Percentiles rank a stretch among this genome's conserved stretches.
phyloP scores from a whole-genome alignment of 31 red algal species.

The Odonthalia washingtoniensis region DNA sequence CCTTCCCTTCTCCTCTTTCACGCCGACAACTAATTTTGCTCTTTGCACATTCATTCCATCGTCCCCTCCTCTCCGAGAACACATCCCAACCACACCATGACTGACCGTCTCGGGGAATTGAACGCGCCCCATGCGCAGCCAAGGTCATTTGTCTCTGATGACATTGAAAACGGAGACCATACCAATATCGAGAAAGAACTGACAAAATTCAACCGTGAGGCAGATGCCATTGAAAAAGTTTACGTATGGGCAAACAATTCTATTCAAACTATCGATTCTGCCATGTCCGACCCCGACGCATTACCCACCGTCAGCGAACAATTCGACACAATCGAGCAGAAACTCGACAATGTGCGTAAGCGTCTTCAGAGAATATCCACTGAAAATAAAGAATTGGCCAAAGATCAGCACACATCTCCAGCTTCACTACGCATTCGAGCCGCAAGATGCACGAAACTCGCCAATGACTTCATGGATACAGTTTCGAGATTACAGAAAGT shows the following conservation, averaged over 20 bases:
- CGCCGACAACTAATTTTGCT: too few species aligned
- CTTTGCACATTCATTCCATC: too few species aligned
- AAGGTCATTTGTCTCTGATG: conserved; percentile 27
- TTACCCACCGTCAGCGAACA: conserved; percentile 31
- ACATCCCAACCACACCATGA: conserved; percentile 29
- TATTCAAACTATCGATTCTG: conserved; percentile 37
- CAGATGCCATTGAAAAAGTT: conserved; percentile 74
- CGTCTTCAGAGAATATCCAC: conserved; percentile 77
- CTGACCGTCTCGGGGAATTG: conserved; percentile 69
- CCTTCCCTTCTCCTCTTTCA: too few species aligned
- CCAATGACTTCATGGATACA: conserved; percentile 65
- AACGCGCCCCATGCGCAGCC: conserved; percentile 5
- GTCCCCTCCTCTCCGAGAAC: neutral
- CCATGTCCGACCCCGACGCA: conserved; percentile 33
- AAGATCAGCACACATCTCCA: neutral
- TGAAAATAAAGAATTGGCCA: conserved; percentile 74
- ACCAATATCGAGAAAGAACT: conserved; percentile 39
- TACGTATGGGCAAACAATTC: conserved; percentile 58
- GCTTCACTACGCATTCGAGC: conserved; percentile 65
- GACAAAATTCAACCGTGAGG: conserved; percentile 66
- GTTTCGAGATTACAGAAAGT: conserved; percentile 59
- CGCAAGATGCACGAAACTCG: conserved; percentile 65
- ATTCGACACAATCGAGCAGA: conserved; percentile 60
- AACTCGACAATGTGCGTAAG: conserved; percentile 70
- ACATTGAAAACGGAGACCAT: conserved; percentile 57